These are phyloP conservation scores for Rhodosporidiobolus odoratus DNA, from an alignment of 768 basidiomycete genomes.

Conservation along the genomic window DNA sequence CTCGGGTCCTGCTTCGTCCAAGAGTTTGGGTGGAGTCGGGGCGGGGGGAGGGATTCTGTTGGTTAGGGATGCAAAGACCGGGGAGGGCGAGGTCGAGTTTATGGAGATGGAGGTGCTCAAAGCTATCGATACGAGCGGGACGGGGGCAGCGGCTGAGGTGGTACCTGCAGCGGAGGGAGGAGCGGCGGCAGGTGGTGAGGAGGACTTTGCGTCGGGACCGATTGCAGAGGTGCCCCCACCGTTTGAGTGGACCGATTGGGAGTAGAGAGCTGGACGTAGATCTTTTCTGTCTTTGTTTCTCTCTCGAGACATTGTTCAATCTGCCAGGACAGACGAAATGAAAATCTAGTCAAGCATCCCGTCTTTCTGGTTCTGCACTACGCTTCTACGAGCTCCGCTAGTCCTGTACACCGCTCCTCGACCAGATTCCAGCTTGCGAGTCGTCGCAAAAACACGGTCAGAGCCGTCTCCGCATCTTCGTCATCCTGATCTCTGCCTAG, in stretches of 20 bases:
- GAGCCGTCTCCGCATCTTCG: neutral
- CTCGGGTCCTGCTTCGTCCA: neutral
- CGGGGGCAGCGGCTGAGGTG: conserved; percentile 22
- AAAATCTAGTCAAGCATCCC: no score
- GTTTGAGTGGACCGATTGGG: conserved; percentile 37
- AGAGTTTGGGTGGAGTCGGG: conserved; percentile 37
- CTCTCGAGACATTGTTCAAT: no score
- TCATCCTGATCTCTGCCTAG: neutral
- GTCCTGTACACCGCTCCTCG: neutral
- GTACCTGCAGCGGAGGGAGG: conserved; percentile 11
- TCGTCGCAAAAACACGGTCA: conserved; percentile 3
- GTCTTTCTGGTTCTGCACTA: neutral
- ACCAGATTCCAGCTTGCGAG: neutral
- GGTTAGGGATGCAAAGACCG: conserved; percentile 67
- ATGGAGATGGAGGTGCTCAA: conserved; percentile 54
- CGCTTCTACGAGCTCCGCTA: neutral
- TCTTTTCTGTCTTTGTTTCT: neutral
- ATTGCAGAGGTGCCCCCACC: conserved; percentile 35
- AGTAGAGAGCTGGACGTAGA: neutral
- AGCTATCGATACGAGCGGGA: conserved; percentile 28
- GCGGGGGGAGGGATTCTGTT: conserved; percentile 86
- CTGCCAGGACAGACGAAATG: no score
- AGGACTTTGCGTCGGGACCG: conserved; percentile 12
- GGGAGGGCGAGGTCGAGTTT: conserved; percentile 65
- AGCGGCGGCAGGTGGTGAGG: neutral